Evolutionary conservation across 2,329 filamentous ascomycete genomes (phyloP).

Genomic region (Curvularia sp.): DNA sequence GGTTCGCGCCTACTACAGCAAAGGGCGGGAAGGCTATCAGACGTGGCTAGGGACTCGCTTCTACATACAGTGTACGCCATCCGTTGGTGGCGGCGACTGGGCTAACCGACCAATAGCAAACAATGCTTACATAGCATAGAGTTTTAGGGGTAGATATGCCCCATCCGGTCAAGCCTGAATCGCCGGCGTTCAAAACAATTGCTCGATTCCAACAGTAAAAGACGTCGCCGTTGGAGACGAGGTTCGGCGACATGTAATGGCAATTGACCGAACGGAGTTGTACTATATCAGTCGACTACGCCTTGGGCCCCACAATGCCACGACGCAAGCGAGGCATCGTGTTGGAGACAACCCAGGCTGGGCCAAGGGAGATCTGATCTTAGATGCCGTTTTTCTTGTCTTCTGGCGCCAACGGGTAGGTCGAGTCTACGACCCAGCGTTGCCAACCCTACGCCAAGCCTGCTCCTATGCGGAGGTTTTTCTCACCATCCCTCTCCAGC

Average conservation of each 20-base stretch:
- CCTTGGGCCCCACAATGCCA: not conserved
- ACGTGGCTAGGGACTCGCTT: constrained; percentile 7
- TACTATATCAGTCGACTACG: not conserved
- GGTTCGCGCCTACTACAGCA: constrained; percentile 3
- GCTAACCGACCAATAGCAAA: not conserved
- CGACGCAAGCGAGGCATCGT: not conserved
- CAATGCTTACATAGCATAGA: not conserved
- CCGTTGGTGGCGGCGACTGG: constrained; percentile 1
- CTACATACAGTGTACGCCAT: constrained; percentile 1
- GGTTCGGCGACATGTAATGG: not conserved
- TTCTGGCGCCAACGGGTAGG: constrained; percentile 12
- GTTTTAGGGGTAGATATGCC: constrained; percentile 24
- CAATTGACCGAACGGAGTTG: not conserved
- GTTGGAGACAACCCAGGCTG: not conserved
- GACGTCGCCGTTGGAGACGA: not conserved
- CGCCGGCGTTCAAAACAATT: constrained; percentile 13
- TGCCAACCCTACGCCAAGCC: not conserved
- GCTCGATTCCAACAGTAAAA: constrained; percentile 13
- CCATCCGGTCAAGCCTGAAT: constrained; percentile 22
- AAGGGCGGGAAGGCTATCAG: constrained; percentile 8
- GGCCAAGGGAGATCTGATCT: not conserved
- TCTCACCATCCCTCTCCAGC: not conserved
- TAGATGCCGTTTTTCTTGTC: not conserved
- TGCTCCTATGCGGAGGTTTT: not conserved
- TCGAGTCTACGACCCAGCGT: constrained; percentile 1